Percentiles rank a stretch among this genome's conserved stretches.
Conservation (phyloP, 1,139 yeast species). For the Suhomyces coccinellae region DNA sequence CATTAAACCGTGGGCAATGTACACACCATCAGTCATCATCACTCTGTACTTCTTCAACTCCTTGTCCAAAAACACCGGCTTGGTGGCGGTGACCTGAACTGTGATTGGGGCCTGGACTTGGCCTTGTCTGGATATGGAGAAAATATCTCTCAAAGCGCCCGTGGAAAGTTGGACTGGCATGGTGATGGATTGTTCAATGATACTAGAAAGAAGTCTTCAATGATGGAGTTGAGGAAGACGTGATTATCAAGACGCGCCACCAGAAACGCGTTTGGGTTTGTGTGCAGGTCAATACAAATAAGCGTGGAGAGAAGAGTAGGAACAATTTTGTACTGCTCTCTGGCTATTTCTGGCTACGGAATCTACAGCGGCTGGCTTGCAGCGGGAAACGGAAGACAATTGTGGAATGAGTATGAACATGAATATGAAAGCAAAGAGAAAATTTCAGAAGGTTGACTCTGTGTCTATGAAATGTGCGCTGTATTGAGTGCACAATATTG, state of each 20-base stretch:
- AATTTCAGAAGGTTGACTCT: too few species aligned
- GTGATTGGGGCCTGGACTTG: constrained; percentile 31
- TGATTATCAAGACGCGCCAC: constrained; percentile 8
- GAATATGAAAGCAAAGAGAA: too few species aligned
- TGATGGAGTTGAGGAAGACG: neutral
- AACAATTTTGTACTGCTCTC: too few species aligned
- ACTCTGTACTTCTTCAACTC: constrained; percentile 53
- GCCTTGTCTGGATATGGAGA: constrained; percentile 16
- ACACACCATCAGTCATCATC: constrained; percentile 65
- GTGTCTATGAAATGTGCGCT: too few species aligned
- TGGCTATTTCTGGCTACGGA: neutral
- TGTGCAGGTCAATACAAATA: neutral
- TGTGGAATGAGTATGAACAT: too few species aligned
- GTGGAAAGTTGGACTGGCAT: constrained; percentile 13
- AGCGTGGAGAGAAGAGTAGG: too few species aligned
- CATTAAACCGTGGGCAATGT: constrained; percentile 62
- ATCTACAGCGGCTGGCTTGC: neutral
- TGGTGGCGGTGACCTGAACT: constrained; percentile 51
- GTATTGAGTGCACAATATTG: too few species aligned
- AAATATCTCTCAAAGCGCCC: constrained; percentile 18
- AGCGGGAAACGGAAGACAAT: too few species aligned
- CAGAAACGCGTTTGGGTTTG: constrained; percentile 1
- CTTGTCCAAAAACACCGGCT: constrained; percentile 41
- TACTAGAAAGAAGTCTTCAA: too few species aligned
- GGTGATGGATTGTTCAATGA: neutral